phyloP scores from a whole-genome alignment of 2,329 filamentous ascomycete species.

The Amylocarpus encephaloides region DNA sequence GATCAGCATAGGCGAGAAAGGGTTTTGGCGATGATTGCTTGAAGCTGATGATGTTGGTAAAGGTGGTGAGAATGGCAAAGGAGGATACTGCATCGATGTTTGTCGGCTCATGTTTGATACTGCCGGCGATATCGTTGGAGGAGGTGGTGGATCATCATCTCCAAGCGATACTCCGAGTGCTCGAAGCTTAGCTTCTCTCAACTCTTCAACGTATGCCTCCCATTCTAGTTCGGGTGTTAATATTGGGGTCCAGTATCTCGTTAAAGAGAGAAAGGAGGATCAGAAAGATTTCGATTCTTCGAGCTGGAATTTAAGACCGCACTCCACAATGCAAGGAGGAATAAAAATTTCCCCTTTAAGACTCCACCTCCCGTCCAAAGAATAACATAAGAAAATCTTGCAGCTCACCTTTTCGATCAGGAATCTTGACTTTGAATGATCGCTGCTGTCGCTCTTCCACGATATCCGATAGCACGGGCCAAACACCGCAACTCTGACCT shows the following conservation, averaged over 20 bases:
- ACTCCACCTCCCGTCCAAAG: neutral
- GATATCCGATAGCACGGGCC: constrained; percentile 58
- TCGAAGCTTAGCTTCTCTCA: constrained; percentile 87
- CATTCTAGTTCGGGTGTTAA: constrained; percentile 39
- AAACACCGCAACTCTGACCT: constrained; percentile 59
- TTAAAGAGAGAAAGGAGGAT: neutral
- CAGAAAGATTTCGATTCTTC: neutral
- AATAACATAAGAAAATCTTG: neutral
- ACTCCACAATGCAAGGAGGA: neutral
- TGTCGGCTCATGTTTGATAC: constrained; percentile 55
- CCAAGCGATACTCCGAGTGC: constrained; percentile 82
- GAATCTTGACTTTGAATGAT: constrained; percentile 58
- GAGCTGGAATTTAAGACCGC: neutral
- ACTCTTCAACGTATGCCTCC: constrained; percentile 73
- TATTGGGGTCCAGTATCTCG: neutral
- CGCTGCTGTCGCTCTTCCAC: constrained; percentile 46
- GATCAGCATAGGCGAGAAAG: constrained; percentile 49
- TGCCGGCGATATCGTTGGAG: constrained; percentile 60
- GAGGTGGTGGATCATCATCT: constrained; percentile 58
- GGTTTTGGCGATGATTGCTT: constrained; percentile 58
- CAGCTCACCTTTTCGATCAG: constrained; percentile 37
- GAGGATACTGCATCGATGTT: constrained; percentile 66
- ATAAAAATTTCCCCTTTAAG: too few relatives aligned
- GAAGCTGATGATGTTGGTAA: constrained; percentile 71
- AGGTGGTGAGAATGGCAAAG: constrained; percentile 76